Evolutionary conservation across 129 eudicot species (phyloP).

Genomic region (Deinandra increscens): DNA sequence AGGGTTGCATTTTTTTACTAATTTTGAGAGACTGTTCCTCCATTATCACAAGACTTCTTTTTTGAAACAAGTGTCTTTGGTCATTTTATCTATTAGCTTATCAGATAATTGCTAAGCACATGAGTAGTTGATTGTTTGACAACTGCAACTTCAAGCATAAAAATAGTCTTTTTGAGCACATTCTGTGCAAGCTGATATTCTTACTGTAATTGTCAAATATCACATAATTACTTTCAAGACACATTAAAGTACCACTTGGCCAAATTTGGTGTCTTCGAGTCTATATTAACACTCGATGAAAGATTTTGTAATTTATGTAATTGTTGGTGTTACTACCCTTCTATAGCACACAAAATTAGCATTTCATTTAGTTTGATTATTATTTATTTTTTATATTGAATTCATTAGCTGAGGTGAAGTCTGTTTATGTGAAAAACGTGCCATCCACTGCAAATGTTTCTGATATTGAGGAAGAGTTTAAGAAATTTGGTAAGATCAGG

Average conservation of each 20-base stretch:
- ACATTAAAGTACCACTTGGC: neutral
- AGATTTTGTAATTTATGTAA: neutral
- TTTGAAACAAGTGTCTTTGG: neutral
- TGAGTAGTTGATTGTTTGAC: neutral
- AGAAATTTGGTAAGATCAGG: slow-evolving; percentile 76
- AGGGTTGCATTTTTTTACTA: neutral
- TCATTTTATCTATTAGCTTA: neutral
- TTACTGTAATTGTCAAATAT: neutral
- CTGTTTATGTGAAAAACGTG: slow-evolving; percentile 87
- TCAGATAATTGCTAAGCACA: neutral
- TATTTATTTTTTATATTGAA: slow-evolving; percentile 7
- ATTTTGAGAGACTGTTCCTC: neutral
- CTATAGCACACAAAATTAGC: neutral
- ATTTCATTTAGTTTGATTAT: neutral
- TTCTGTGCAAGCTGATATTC: neutral
- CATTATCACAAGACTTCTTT: neutral
- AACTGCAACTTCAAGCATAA: neutral
- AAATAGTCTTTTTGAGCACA: neutral
- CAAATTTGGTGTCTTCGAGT: neutral
- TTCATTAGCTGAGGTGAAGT: slow-evolving; percentile 66
- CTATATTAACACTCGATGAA: neutral
- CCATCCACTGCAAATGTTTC: slow-evolving; percentile 63
- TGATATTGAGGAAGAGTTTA: slow-evolving; percentile 79
- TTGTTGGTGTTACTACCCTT: neutral
- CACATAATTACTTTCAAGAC: neutral